A percentile compares a stretch with the other conserved stretches of the same genome.
These are phyloP conservation scores for Tuber calosporum DNA, from an alignment of 495 filamentous ascomycete genomes.

Conservation along the genomic window DNA sequence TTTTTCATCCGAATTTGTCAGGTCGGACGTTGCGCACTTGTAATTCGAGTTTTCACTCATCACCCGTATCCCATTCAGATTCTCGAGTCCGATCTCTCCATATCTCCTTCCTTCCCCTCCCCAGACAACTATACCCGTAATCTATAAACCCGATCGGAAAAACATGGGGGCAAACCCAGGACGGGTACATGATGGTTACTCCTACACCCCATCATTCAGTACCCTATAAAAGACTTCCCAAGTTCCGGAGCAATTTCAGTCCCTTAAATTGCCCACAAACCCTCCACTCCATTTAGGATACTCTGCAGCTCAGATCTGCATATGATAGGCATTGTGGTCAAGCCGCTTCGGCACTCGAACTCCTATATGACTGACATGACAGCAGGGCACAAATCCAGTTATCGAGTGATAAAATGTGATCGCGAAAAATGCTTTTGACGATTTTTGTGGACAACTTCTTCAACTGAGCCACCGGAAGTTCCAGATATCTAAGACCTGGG, in stretches of 20 bases:
- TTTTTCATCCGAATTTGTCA: neutral
- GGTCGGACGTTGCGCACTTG: neutral
- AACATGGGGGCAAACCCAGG: no score
- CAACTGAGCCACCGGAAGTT: neutral
- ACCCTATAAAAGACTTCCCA: neutral
- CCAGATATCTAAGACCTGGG: neutral
- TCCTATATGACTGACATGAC: neutral
- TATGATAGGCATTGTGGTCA: neutral
- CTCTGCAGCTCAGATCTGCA: neutral
- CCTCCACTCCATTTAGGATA: neutral
- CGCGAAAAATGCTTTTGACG: rapidly evolving
- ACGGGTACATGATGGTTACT: no score
- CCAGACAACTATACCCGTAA: neutral
- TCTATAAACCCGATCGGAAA: neutral
- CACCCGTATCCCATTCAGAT: neutral
- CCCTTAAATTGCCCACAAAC: neutral
- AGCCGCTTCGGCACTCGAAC: neutral
- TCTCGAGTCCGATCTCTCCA: neutral
- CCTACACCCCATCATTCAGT: no score
- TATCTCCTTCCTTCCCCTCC: neutral
- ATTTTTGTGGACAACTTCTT: neutral
- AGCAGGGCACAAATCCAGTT: neutral
- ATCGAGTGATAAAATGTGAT: neutral
- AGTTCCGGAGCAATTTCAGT: neutral
- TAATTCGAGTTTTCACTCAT: neutral